Evolutionary conservation across 2,329 filamentous ascomycete genomes (phyloP).

Genomic region (Didymella glomerata): DNA sequence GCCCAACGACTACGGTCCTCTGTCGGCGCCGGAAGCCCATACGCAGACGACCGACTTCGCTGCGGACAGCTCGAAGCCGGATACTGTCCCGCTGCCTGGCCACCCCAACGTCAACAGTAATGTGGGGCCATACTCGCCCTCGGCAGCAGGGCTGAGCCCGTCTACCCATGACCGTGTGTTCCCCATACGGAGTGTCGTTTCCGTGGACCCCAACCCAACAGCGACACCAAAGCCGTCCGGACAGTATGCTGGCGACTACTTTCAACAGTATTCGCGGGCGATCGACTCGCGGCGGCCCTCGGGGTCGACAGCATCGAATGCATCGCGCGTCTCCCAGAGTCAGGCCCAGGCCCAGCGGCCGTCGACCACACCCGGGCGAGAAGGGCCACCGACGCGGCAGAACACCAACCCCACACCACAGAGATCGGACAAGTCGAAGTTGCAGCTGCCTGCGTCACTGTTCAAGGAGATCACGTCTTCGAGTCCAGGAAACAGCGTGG

Average conservation of each 20-base stretch:
- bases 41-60: slow-evolving; percentile 17
- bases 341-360: slow-evolving; percentile 14
- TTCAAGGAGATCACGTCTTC: slow-evolving; percentile 47
- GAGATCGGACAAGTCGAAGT: slow-evolving; percentile 22
- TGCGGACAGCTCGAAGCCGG: slow-evolving; percentile 1
- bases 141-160: slow-evolving; percentile 49
- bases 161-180: slow-evolving; percentile 70
- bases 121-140: slow-evolving; percentile 27
- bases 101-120: slow-evolving; percentile 9
- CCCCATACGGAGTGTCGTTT: slow-evolving; percentile 82
- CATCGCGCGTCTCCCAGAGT: slow-evolving; percentile 36
- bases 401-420: slow-evolving; percentile 9
- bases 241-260: slow-evolving; percentile 45
- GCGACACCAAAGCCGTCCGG: slow-evolving; percentile 34
- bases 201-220: slow-evolving; percentile 66
- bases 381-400: slow-evolving; percentile 15
- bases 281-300: slow-evolving; percentile 41
- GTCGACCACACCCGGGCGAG: slow-evolving; percentile 13
- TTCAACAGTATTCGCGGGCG: slow-evolving; percentile 42
- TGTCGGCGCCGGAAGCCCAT: slow-evolving; percentile 15
- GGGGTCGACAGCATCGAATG: slow-evolving; percentile 41
- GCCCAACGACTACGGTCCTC: slow-evolving; percentile 23
- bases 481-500: slow-evolving; percentile 37
- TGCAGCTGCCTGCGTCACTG: slow-evolving; percentile 40
- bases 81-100: slow-evolving; percentile 15